Evolutionary conservation across 1,139 yeast genomes (phyloP), one percentile per base, ranked within the genome.

Genomic region (Wickerhamomyces sp.): DNA sequence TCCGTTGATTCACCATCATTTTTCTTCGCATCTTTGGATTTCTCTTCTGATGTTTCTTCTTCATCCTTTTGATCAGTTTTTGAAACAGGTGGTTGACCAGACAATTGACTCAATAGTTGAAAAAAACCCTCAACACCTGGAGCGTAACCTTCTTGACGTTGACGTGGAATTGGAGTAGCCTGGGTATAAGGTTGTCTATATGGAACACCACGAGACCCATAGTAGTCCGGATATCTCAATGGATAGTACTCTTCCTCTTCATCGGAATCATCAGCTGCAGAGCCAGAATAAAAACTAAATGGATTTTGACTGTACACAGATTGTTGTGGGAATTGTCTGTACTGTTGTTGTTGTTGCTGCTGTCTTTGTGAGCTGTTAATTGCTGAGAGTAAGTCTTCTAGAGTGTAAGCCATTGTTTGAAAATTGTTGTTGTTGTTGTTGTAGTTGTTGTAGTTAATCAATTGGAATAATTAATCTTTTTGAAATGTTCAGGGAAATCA

Each of bases 221-320:
- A 43, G 39, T 45, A 45, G 22, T 37, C 42, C 13, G 47, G 47
- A 27, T 43, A 45, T 30, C 41, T 35, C 21, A 37, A 22, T 5
- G 37, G 21, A 29, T 35, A 41, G 13, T 42, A 37, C 6, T 28
- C 45, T 8, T 45, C 48, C 14, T 42, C 47, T 8, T 40, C 42
- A 9, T 38, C 42, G 14, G 39, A 41, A 23, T 16, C 21, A 16
- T 15, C 23, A 23, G 14, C 25, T 14, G 18, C 11, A 21, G 20
- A 23, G 24, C 27, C 32, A 19, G 30, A 23, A 11, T 28, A 16
- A 21, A 19, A 19, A 7, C 21, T 10, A 19, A 10, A 15, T 7
- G 14, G 11, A 10, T 21, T 15, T 16, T 7, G 15, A n/a, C 14
- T 6, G n/a, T 16, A 13, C 4, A 10, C 16, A 16, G 10, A 8